Evolutionary conservation across 768 basidiomycete species (phyloP).

Genomic region (Tephrocybe rancida): DNA sequence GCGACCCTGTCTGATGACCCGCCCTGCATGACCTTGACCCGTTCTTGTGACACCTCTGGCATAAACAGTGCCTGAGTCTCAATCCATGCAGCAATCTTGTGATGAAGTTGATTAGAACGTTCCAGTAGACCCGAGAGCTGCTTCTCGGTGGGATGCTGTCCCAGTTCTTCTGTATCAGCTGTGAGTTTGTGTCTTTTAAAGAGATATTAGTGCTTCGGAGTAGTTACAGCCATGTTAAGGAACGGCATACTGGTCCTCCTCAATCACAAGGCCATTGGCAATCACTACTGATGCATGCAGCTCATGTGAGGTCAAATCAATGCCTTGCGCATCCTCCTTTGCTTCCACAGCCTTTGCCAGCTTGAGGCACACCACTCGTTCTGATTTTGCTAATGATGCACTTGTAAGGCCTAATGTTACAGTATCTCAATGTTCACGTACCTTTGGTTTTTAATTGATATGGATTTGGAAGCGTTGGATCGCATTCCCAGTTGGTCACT

Average conservation of each 20-base stretch:
- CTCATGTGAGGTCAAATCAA: not conserved
- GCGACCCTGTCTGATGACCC: not conserved
- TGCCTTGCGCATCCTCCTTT: not conserved
- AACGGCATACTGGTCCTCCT: conserved; percentile 5
- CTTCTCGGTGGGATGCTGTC: not conserved
- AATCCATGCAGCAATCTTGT: not conserved
- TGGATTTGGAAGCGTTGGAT: not conserved
- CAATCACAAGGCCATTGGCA: not conserved
- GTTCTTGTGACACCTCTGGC: not conserved
- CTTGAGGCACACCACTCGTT: not conserved
- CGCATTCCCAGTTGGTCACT: not conserved
- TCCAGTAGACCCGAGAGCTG: not conserved
- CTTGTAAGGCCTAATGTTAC: not conserved
- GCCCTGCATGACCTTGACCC: not conserved
- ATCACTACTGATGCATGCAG: not conserved
- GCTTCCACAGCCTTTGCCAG: not conserved
- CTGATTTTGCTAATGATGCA: not conserved
- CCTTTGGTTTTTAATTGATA: not conserved
- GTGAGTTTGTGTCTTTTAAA: not conserved
- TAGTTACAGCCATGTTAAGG: not conserved
- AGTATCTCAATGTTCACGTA: not conserved
- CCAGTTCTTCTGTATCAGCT: conserved; percentile 1
- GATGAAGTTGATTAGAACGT: not conserved
- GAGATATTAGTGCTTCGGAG: not conserved
- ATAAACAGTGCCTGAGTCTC: not conserved